Evolutionary conservation across 805 yeast species (phyloP).

Genomic region (Saccharomycopsis lassenensis): DNA sequence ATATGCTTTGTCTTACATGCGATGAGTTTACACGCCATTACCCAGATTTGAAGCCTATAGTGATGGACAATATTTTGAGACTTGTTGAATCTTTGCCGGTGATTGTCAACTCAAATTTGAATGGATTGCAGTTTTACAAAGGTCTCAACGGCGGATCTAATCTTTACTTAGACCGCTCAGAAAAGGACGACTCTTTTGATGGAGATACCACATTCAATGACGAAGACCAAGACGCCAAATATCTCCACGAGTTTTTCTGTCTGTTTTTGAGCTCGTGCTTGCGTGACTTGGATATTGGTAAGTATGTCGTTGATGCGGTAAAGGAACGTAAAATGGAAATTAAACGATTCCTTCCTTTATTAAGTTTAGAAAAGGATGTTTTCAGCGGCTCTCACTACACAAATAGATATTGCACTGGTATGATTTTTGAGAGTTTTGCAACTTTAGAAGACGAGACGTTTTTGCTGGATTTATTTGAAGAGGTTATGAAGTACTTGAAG

Average conservation of each 20-base stretch:
- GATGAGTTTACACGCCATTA: constrained; percentile 82
- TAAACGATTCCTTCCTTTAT: constrained; percentile 36
- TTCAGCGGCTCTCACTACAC: constrained; percentile 30
- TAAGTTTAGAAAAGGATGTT: constrained; percentile 44
- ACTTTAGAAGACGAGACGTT: constrained; percentile 15
- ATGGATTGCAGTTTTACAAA: constrained; percentile 29
- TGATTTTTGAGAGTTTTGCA: constrained; percentile 20
- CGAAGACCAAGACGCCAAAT: constrained; percentile 35
- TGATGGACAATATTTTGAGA: constrained; percentile 36
- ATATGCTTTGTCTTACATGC: constrained; percentile 55
- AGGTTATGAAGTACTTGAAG: constrained; percentile 25
- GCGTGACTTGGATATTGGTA: constrained; percentile 39
- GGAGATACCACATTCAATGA: constrained; percentile 28
- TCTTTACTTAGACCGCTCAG: constrained; percentile 32
- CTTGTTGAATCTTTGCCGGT: constrained; percentile 37
- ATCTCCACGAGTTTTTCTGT: constrained; percentile 39
- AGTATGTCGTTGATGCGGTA: constrained; percentile 29
- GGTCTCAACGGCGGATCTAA: constrained; percentile 31
- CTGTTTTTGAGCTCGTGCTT: constrained; percentile 38
- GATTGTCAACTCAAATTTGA: constrained; percentile 28
- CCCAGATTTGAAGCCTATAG: constrained; percentile 53
- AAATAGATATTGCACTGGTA: no score
- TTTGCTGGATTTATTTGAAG: no score
- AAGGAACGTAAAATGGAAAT: constrained; percentile 24
- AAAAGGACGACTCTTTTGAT: constrained; percentile 30